Evolutionary conservation across 345 rosid genomes (phyloP).

Genomic region (Corchorus olitorius): DNA sequence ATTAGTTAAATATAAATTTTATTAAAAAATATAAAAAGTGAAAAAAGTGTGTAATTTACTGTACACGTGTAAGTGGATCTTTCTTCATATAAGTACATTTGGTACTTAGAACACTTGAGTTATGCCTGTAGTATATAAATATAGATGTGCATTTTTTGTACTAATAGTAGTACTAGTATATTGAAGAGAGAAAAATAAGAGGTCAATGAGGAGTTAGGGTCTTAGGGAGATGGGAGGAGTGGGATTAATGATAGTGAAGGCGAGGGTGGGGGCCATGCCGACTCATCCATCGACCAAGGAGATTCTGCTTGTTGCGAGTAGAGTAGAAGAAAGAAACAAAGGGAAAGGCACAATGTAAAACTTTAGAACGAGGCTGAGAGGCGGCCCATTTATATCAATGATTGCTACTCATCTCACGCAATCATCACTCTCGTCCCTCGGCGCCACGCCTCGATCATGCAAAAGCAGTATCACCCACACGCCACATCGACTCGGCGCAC

Average conservation of each 20-base stretch:
- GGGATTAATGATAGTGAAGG: conserved; percentile 35
- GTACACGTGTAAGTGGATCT: no score
- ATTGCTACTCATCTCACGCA: conserved; percentile 35
- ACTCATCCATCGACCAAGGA: not conserved
- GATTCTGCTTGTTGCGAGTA: no score
- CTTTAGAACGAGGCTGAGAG: not conserved
- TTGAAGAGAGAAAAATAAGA: no score
- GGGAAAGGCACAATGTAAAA: not conserved
- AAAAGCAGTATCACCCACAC: conserved; percentile 9
- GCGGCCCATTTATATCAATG: conserved; percentile 24
- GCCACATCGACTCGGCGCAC: conserved; percentile 15
- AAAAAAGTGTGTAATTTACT: no score
- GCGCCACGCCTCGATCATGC: conserved; percentile 66
- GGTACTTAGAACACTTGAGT: no score
- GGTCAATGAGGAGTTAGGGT: not conserved
- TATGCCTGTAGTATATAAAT: no score
- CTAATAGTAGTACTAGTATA: no score
- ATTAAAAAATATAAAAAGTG: no score
- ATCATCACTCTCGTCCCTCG: conserved; percentile 38
- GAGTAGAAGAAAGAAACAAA: no score
- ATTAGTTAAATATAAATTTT: no score
- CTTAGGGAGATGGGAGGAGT: conserved; percentile 16
- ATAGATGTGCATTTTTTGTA: no score
- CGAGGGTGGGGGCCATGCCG: conserved; percentile 20
- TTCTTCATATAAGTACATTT: no score